These are phyloP conservation scores for Otatea glauca DNA, from an alignment of 176 grass and related monocot species.

Conservation along the genomic window DNA sequence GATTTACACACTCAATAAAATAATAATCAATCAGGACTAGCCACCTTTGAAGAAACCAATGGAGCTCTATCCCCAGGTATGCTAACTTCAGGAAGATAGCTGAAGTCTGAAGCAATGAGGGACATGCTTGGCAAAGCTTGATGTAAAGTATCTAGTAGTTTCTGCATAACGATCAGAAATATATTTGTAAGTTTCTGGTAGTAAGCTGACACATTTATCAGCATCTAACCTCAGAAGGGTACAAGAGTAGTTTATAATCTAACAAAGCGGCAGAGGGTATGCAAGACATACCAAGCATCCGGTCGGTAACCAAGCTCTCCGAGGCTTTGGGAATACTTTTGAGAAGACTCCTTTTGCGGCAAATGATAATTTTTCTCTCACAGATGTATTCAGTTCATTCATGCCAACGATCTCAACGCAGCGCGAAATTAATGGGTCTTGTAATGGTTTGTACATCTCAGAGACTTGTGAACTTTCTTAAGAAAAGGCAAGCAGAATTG, in stretches of 20 bases:
- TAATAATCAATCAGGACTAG: background rate
- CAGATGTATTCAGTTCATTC: conserved; percentile 57
- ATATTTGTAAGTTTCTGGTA: background rate
- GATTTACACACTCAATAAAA: background rate
- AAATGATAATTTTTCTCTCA: conserved; percentile 56
- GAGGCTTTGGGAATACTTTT: conserved; percentile 78
- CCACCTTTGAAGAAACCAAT: conserved; percentile 87
- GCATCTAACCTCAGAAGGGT: conserved; percentile 30
- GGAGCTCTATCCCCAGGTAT: conserved; percentile 93
- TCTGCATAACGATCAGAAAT: conserved; percentile 47
- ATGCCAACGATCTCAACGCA: conserved; percentile 70
- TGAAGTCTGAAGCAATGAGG: conserved; percentile 94
- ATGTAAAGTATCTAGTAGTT: conserved; percentile 89
- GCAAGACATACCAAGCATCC: conserved; percentile 78
- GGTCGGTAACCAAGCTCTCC: conserved; percentile 94
- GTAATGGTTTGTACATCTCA: conserved; percentile 89
- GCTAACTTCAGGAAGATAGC: conserved; percentile 94
- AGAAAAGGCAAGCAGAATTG: conserved; percentile 46
- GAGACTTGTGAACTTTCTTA: conserved; percentile 78
- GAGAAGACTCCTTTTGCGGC: conserved; percentile 71
- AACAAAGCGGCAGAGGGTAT: conserved; percentile 8
- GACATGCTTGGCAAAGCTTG: conserved; percentile 89
- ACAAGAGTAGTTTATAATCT: background rate
- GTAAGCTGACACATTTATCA: conserved; percentile 30
- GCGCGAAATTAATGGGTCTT: conserved; percentile 82